Conservation (phyloP, 2,329 filamentous ascomycete genomes). For the Metarhizium sp. region DNA sequence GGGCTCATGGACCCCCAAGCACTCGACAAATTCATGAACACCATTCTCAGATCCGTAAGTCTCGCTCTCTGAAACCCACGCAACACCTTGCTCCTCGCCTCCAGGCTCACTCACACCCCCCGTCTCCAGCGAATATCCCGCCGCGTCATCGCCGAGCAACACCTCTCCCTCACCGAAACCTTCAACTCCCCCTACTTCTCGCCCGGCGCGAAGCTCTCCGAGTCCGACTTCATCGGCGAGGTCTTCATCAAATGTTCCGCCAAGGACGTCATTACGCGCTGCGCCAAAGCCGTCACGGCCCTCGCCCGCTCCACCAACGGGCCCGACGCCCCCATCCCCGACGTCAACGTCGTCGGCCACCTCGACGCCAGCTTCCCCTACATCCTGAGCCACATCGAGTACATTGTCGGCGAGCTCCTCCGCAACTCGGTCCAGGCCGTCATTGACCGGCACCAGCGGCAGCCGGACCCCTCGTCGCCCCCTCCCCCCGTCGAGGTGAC, state of each 20-base stretch:
- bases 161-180: conserved; percentile 88
- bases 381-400: conserved; percentile 91
- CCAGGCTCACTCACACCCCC: not conserved
- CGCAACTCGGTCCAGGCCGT: conserved; percentile 92
- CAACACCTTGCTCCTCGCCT: too few relatives aligned
- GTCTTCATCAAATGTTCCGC: conserved; percentile 92
- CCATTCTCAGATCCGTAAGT: conserved; percentile 74
- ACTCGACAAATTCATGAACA: conserved; percentile 93
- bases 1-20: conserved; percentile 71
- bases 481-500: conserved; percentile 87
- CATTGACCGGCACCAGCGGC: conserved; percentile 59
- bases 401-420: conserved; percentile 90
- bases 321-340: conserved; percentile 60
- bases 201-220: conserved; percentile 61
- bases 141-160: conserved; percentile 94
- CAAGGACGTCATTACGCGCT: conserved; percentile 77
- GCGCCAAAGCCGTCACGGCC: conserved; percentile 64
- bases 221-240: conserved; percentile 84
- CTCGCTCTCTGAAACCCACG: not conserved
- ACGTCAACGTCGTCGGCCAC: conserved; percentile 77
- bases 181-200: conserved; percentile 89
- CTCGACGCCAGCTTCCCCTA: conserved; percentile 89
- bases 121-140: conserved; percentile 71
- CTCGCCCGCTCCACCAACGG: conserved; percentile 71
- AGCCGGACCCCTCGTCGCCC: conserved; percentile 16